Evolutionary conservation across 345 rosid species (phyloP).

Genomic region (Acer saccharum): DNA sequence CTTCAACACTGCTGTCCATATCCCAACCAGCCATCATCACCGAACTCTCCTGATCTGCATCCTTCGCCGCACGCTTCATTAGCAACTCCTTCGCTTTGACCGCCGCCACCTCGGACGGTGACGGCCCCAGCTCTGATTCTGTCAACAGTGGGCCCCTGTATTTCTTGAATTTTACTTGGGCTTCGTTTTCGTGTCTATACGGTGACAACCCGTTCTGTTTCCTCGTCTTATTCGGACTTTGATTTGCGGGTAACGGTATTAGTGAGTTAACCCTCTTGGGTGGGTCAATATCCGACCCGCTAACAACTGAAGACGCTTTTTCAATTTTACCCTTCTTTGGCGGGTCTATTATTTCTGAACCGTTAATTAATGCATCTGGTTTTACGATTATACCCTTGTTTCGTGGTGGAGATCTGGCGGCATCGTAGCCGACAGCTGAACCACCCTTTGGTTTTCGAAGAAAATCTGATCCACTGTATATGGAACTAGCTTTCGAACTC

Average conservation of each 20-base stretch:
- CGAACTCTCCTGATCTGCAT: conserved; percentile 57
- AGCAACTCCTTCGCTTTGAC: conserved; percentile 46
- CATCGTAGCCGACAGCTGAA: not conserved
- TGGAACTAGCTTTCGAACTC: conserved; percentile 19
- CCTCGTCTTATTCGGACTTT: not conserved
- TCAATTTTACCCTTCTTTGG: not conserved
- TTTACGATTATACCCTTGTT: conserved; percentile 3
- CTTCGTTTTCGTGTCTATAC: conserved; percentile 24
- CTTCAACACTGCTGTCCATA: conserved; percentile 68
- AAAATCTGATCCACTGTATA: conserved; percentile 24
- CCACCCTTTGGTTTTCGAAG: not conserved
- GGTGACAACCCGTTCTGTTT: conserved; percentile 7
- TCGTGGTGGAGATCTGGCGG: not conserved
- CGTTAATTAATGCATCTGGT: conserved; percentile 6
- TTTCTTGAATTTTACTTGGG: conserved; percentile 35
- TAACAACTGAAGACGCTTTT: not conserved
- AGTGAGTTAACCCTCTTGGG: not conserved
- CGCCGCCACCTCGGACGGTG: conserved; percentile 85
- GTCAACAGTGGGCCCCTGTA: conserved; percentile 36
- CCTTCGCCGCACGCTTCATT: conserved; percentile 20
- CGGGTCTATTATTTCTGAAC: conserved; percentile 9
- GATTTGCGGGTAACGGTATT: not conserved
- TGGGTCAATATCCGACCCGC: not conserved
- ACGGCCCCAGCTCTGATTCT: conserved; percentile 80
- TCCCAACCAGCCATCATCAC: conserved; percentile 51